Percentiles rank a stretch among this genome's conserved stretches.
phyloP scores from a whole-genome alignment of 148 eudicot genomes.

The Dysphania ambrosioides region DNA sequence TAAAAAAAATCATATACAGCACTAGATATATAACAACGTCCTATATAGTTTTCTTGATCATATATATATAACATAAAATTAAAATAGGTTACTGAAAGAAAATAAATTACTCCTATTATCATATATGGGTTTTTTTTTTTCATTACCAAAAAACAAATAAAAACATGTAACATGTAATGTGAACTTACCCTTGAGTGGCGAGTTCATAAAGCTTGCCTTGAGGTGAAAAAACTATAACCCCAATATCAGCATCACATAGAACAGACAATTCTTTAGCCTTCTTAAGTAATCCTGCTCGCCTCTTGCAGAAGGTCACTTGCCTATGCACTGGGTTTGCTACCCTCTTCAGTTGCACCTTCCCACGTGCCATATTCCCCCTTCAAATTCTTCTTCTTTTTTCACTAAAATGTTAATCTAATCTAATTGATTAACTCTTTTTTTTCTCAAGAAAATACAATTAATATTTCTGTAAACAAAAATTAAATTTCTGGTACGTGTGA shows the following conservation, averaged over 20 bases:
- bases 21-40: too few relatives aligned
- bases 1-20: too few relatives aligned
- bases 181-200: conserved; percentile 77
- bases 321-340: conserved; percentile 91
- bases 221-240: conserved; percentile 70
- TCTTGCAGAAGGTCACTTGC: conserved; percentile 96
- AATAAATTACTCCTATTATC: too few relatives aligned
- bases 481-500: neutral
- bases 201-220: conserved; percentile 95
- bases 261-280: conserved; percentile 95
- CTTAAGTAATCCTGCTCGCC: conserved; percentile 87
- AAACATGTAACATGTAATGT: neutral
- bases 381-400: too few relatives aligned
- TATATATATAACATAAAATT: too few relatives aligned
- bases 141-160: too few relatives aligned
- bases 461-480: neutral
- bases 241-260: conserved; percentile 88
- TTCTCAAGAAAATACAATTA: neutral
- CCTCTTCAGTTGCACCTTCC: conserved; percentile 83
- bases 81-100: too few relatives aligned
- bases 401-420: neutral
- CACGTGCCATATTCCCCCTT: conserved; percentile 50
- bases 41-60: too few relatives aligned
- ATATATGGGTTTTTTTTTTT: too few relatives aligned
- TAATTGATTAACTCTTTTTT: neutral